Base-by-base conservation (phyloP, 176 grass and related monocot genomes). In the Raddia guianensis region DNA sequence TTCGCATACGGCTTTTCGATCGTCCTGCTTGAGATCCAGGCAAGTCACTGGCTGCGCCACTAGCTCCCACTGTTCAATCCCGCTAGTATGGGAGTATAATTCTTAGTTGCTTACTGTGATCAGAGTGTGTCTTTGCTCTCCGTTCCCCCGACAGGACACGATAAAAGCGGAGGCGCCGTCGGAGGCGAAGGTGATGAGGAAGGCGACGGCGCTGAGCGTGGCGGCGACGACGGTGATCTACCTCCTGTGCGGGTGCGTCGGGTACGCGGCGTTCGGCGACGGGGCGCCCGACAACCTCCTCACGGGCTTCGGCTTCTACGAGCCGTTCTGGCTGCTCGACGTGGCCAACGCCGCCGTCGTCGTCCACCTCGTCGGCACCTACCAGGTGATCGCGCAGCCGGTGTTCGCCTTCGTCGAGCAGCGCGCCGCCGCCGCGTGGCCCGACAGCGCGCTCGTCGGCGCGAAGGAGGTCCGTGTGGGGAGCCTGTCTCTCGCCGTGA, bases 251-350 rank as follows among this genome's bases (percentile, higher is more conserved):
- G 89, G 91, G 15, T 97, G 91, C 91, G 66, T 91, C 47, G 94
- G 94, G 11, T 97, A 97, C 49, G 91, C 94, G 5, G 94, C 94
- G n/a, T 93, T 97, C 77, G 94, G 94, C 68, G 91, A 93, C 85
- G 74, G 32, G 0, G 91, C 91, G 1, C 89, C 89, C 0, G 78
- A 90, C 84, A 93, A 97, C 87, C 94, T 97, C 40, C 91, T 97
- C 55, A 93, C 94, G 0, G 91, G 94, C 5, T 97, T 97, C 69
- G 94, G 94, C 72, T 97, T 97, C 89, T 97, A 94, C 89, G 90
- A 94, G 84, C 94, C 94, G 49, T 97, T 82, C 87, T 97, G 94
- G 94, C 91, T 97, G 0, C 89, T 97, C 21, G 81, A 97, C 91
- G 57, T 97, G 73, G 94, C 94, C 65, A 97, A 97, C 88, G 91